Base-by-base conservation (phyloP, 31 red algal genomes). In the Odonthalia washingtoniensis region DNA sequence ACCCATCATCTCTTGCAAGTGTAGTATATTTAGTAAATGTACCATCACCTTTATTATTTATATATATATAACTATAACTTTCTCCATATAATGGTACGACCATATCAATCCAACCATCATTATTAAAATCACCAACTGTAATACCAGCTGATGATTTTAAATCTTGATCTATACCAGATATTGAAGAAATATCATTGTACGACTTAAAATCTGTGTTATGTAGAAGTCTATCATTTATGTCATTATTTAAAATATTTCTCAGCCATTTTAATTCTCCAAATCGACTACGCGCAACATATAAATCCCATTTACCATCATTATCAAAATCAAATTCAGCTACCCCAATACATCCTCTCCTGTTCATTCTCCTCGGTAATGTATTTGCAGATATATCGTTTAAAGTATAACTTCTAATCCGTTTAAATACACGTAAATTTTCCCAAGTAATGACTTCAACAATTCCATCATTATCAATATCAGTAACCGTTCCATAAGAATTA, bases 271-370 rank as follows among this genome's bases (percentile, higher is more conserved):
- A 62, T 21, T 92, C 69, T 6, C 80, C 80, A 1, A 43, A 69
- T 38, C 69, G 65, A 0, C 78, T 78, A n/a, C 91, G 76, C 5
- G 91, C 85, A 32, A 94, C 65, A 46, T 94, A 94, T n/a, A 94
- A 64, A 64, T 94, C 91, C 30, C 87, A 75, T 42, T 89, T 80
- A 9, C 86, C 86, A 49, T 94, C 91, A 41, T 84, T 81, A 49
- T 94, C 91, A 37, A 89, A 65, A 36, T 94, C 91, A 18, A 80
- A 65, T 12, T 88, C 91, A 2, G 91, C 77, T 17, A 68, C 74
- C 3, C 65, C 65, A 9, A 77, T 52, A 40, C 52, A 67, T 28
- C 87, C 87, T 3, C 9, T 37, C 1, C 44, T 28, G 5, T 42
- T 46, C 40, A 40, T 79, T 17, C 60, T 41, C 1, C 0, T 5